Conservation (phyloP, 106 monocot species). For the Xerophyta viscosa region DNA sequence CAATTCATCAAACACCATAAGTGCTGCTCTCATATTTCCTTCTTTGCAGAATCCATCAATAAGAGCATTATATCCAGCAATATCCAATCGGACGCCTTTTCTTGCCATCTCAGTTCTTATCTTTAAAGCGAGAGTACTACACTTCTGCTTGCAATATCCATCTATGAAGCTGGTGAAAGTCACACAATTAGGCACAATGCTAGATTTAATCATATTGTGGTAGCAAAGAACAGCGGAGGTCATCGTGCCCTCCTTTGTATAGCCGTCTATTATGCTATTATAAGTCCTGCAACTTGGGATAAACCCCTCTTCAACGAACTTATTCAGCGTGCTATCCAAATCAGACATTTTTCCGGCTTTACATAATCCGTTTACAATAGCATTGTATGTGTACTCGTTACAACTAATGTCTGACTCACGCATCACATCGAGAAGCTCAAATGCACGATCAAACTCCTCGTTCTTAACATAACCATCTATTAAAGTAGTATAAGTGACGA, state of each 20-base stretch:
- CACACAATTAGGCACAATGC: conserved; percentile 40
- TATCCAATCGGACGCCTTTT: conserved; percentile 33
- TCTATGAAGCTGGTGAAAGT: conserved; percentile 63
- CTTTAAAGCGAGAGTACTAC: conserved; percentile 53
- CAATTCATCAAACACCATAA: conserved; percentile 37
- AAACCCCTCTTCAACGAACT: conserved; percentile 54
- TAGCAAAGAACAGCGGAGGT: conserved; percentile 27
- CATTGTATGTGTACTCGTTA: conserved; percentile 51
- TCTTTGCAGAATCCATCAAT: conserved; percentile 49
- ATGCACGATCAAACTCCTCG: conserved; percentile 30
- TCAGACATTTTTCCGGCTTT: conserved; percentile 34
- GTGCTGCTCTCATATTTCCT: conserved; percentile 51
- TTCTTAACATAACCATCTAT: conserved; percentile 48
- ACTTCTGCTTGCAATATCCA: conserved; percentile 48
- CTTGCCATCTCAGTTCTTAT: conserved; percentile 40
- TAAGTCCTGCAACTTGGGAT: conserved; percentile 44
- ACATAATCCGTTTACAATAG: conserved; percentile 48
- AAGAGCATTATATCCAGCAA: conserved; percentile 33
- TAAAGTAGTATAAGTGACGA: conserved; percentile 42
- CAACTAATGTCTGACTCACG: conserved; percentile 21
- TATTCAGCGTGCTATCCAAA: conserved; percentile 23
- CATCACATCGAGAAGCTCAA: conserved; percentile 37
- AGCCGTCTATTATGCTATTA: conserved; percentile 63
- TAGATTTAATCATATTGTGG: conserved; percentile 39
- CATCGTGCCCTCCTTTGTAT: conserved; percentile 40